Evolutionary conservation across 768 basidiomycete genomes (phyloP), one percentile per base, ranked within the genome.

Genomic region (Boletales sp.): DNA sequence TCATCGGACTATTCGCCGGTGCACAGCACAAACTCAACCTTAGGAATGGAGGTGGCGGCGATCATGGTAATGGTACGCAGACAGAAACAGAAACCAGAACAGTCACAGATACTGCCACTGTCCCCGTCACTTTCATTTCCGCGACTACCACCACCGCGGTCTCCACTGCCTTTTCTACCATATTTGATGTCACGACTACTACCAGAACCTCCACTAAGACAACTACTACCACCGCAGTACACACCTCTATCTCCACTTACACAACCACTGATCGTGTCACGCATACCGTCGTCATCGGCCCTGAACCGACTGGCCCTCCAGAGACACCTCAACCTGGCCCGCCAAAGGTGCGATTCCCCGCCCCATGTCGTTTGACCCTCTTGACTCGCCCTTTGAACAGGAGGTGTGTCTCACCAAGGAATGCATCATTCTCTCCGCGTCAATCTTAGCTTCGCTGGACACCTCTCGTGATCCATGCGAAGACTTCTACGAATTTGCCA

Each of bases 1-100:
- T 95, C 68, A 85, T 94, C 53, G 95, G 95, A 10, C 74, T 99
- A 5, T 97, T 94, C 67, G 87, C 92, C 30, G 97, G 97, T 10
- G 85, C 86, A 1, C 83, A 91, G 64, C 86, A 89, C 62, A 84
- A 82, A 53, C 76, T 93, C 45, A 80, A 80, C 52, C 60, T 75
- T n/a, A 73, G 72, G 40, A 69, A 75, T 12, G 73, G 69, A 27
- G 69, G 64, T 50, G 58, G 56, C 27, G 65, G 51, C 29, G 53
- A 59, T 51, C 58, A 44, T 34, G 62, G 66, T 67, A 65, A 68
- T 60, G 61, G 62, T 60, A 65, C 69, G 61, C 61, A 64, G 37
- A 70, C 70, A 43, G 47, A 57, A 49, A 69, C 70, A 50, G 32
- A 60, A 50, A 69, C 69, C 32, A 53, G 57, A 29, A 69, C 69